phyloP scores from a whole-genome alignment of 805 yeast species.

The Saccharomyces mikatae region DNA sequence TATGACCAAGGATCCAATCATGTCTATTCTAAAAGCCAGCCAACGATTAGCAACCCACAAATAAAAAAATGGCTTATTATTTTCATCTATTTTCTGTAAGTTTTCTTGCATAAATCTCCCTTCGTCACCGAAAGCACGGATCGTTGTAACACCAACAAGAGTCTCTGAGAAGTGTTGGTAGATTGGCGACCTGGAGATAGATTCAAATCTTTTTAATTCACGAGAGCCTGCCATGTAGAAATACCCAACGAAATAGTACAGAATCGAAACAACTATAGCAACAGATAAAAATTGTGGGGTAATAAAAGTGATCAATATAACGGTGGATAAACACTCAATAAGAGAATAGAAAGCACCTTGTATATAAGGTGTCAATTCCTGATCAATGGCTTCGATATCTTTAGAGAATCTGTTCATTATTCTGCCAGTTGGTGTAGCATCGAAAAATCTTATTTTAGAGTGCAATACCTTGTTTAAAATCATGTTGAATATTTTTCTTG shows the following conservation, averaged over 20 bases:
- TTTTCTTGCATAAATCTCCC: conserved; percentile 69
- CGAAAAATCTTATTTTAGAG: conserved; percentile 77
- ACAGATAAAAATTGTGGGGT: conserved; percentile 73
- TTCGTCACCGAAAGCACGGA: conserved; percentile 86
- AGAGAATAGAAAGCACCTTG: conserved; percentile 56
- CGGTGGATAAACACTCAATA: conserved; percentile 52
- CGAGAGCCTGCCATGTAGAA: conserved; percentile 68
- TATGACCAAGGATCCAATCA: conserved; percentile 67
- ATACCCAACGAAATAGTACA: conserved; percentile 59
- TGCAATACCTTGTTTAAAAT: conserved; percentile 55
- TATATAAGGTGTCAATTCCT: conserved; percentile 68
- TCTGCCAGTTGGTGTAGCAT: conserved; percentile 84
- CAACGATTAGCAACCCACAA: conserved; percentile 89
- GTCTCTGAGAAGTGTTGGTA: conserved; percentile 90
- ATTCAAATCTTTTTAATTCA: conserved; percentile 77
- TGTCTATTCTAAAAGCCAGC: conserved; percentile 70
- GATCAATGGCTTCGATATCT: conserved; percentile 84
- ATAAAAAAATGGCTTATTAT: conserved; percentile 79
- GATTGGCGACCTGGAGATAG: conserved; percentile 79
- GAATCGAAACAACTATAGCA: conserved; percentile 49
- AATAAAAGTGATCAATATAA: conserved; percentile 57
- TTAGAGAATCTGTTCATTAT: conserved; percentile 87
- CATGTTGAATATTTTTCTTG: conserved; percentile 55
- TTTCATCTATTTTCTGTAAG: conserved; percentile 61
- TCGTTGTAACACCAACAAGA: conserved; percentile 75